Percentiles rank a stretch among this genome's conserved stretches.
phyloP scores from a whole-genome alignment of 192 early-diverging fungal species.

The Backusella sp. region DNA sequence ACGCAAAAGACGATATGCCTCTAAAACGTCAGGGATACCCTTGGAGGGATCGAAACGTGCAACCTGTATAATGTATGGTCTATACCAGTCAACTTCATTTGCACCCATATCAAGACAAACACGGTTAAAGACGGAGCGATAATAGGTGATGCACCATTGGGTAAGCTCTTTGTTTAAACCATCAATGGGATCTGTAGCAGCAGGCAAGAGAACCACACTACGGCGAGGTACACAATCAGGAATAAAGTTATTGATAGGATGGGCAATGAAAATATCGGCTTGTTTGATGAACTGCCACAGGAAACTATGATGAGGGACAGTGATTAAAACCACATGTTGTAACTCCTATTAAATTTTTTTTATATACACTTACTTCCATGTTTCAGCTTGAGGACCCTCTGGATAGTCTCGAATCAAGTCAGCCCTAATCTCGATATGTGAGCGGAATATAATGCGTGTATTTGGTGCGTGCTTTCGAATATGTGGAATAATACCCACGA shows the following conservation, averaged over 20 bases:
- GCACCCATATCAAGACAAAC: conserved; percentile 68
- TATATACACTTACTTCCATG: conserved; percentile 53
- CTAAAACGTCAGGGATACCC: conserved; percentile 75
- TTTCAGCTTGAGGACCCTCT: conserved; percentile 65
- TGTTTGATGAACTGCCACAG: conserved; percentile 72
- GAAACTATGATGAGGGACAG: conserved; percentile 38
- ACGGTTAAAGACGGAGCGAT: conserved; percentile 78
- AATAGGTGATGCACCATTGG: conserved; percentile 56
- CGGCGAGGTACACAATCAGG: conserved; percentile 66
- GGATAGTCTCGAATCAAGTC: conserved; percentile 61
- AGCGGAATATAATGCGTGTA: conserved; percentile 76
- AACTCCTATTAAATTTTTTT: neutral
- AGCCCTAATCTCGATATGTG: conserved; percentile 80
- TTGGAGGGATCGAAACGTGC: conserved; percentile 85
- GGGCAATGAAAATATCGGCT: conserved; percentile 76
- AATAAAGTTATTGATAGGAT: conserved; percentile 74
- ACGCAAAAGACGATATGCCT: conserved; percentile 68
- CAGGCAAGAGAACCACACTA: conserved; percentile 69
- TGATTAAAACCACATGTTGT: neutral
- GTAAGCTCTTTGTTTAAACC: conserved; percentile 77
- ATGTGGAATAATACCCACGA: conserved; percentile 75
- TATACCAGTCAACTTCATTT: conserved; percentile 49
- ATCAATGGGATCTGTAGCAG: conserved; percentile 77
- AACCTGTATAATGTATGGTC: conserved; percentile 82
- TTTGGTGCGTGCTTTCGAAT: conserved; percentile 69